Evolutionary conservation across 257 asterid species (phyloP), one percentile per base, ranked within the genome.

Genomic region (Salvia rosmarinus): DNA sequence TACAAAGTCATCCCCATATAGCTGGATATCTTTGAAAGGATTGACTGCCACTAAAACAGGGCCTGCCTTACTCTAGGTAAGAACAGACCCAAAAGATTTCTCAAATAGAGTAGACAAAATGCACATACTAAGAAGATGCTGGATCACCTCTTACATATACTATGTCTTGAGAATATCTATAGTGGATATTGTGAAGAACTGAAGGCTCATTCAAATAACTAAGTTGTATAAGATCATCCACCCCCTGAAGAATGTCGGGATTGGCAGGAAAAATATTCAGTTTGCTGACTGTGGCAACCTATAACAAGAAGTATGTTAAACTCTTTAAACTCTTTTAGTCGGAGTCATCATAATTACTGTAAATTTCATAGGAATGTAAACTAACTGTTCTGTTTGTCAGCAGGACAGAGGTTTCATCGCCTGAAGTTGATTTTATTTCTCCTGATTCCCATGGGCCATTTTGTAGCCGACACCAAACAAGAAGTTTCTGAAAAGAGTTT

Each of bases 181-280:
- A 67, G 28, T 86, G 88, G 79, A 95, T 84, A 78, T 88, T 95
- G 85, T 95, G 89, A 77, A 95, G 88, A 81, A 95, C 88, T 58
- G 99, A 95, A 71, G 98, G 97, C 84, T 89, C 97, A 6, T 95
- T 95, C 81, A 91, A 77, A 87, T 87, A 88, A 82, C 91, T 84
- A 67, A 95, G 98, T 40, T 91, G 93, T 75, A 82, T 78, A 79
- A 95, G 97, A 85, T 95, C 94, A 77, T 91, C 96, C 44, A 91
- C 98, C 28, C 88, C 96, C 78, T 85, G 90, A 17, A 95, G 95
- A 82, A 88, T 87, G 67, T 82, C 89, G 0, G 99, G 97, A 87
- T 95, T 95, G 76, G 98, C 96, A 61, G 98, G 98, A 73, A 87
- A 73, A 74, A 95, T 84, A 40, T 89, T 95, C 59, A 68, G 73